A percentile compares a stretch with the other conserved stretches of the same genome.
Conservation (phyloP, 1,284 basidiomycete genomes). For the Cryptococcus floricola region DNA sequence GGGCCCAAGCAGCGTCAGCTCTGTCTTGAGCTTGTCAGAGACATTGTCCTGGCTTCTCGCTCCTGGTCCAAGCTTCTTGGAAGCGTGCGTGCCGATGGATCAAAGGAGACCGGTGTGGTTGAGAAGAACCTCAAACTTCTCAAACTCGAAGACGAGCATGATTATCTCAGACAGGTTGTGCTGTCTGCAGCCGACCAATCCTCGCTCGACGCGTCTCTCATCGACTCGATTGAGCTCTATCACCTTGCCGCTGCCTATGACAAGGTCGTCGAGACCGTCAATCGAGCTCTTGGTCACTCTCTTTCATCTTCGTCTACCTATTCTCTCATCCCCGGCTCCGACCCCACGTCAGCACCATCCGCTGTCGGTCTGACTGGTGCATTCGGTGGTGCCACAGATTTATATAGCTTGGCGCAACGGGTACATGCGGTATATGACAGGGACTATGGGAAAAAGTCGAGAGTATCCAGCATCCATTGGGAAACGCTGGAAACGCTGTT, state of each 20-base stretch:
- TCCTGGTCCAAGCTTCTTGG: constrained; percentile 82
- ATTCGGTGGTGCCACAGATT: constrained; percentile 50
- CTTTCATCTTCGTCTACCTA: constrained; percentile 58
- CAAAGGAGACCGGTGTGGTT: constrained; percentile 81
- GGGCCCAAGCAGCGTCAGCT: constrained; percentile 79
- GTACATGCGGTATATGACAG: constrained; percentile 84
- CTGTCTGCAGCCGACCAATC: constrained; percentile 71
- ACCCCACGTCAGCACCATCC: not conserved
- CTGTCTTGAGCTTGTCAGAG: constrained; percentile 80
- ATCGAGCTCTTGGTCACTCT: constrained; percentile 81
- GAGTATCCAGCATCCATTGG: constrained; percentile 72
- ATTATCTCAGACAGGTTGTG: constrained; percentile 81
- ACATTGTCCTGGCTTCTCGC: constrained; percentile 82
- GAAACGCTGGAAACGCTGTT: constrained; percentile 62
- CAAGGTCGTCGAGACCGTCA: constrained; percentile 83
- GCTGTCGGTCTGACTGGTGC: constrained; percentile 31
- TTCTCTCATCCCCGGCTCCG: constrained; percentile 12
- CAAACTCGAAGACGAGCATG: constrained; percentile 63
- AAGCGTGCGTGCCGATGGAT: constrained; percentile 81
- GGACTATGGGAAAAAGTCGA: constrained; percentile 68
- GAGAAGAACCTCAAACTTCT: constrained; percentile 77
- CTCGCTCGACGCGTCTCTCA: constrained; percentile 64
- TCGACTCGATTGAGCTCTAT: constrained; percentile 91
- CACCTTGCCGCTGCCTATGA: constrained; percentile 90
- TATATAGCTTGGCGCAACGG: constrained; percentile 74